Evolutionary conservation across 1,284 basidiomycete genomes (phyloP), one percentile per base, ranked within the genome.

Genomic region (Athelia sp.): DNA sequence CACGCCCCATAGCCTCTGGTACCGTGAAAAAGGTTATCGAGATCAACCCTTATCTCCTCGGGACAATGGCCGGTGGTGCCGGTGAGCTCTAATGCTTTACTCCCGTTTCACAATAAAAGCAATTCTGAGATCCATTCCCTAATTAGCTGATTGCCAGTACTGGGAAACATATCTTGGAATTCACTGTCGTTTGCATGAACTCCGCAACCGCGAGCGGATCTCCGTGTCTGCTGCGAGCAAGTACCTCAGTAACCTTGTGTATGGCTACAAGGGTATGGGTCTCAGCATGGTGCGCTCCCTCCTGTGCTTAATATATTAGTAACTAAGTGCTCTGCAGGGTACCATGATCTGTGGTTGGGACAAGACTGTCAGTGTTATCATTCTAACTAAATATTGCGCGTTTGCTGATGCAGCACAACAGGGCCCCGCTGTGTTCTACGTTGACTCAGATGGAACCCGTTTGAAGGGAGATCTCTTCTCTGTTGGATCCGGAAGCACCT

Each of bases 271-370:
- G 72, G 97, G 97, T 13, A 98, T 97, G 95, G 97, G 97, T 3
- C 72, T 99, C 52, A 96, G 93, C 65, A 99, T 99, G 96, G 92
- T 92, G 52, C 32, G 79, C 64, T n/a, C 29, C 34, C 26, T 15
- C 38, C 26, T 35, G 31, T 32, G n/a, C n/a, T n/a, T 45, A 45
- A 9, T 40, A 45, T 36, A 40, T 47, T n/a, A 44, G 24, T 57
- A 31, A 44, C 42, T 31, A 43, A 45, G 48, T 10, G n/a, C 10
- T 26, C 32, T 8, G 3, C 56, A 93, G 92, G 97, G 97, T 50
- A 99, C 97, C 2, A 99, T 99, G 97, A 97, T 99, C 56, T 98
- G 95, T 62, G 97, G 97, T 23, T 99, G 96, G 95, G 97, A 99
- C 73, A 99, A 98, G 78, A 98, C 96, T 10, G 90, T 90, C 56